phyloP scores from a whole-genome alignment of 805 yeast genomes.

The Scheffersomyces coipomensis region DNA sequence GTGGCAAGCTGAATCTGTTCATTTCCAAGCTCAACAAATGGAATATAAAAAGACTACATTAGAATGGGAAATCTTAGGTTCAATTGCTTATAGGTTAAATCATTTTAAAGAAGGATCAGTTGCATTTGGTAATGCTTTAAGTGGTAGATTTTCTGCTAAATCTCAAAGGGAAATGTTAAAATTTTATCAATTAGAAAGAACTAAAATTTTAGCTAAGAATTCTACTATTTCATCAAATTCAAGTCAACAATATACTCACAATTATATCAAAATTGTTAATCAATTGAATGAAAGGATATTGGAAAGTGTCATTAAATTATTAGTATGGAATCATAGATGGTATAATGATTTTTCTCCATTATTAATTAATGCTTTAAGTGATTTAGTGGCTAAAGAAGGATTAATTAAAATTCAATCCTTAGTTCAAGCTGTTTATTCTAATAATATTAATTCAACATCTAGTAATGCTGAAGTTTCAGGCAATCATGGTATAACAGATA shows the following conservation, averaged over 20 bases:
- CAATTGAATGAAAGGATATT: constrained; percentile 57
- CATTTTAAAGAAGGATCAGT: constrained; percentile 84
- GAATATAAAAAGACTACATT: constrained; percentile 72
- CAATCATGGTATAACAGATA: constrained; percentile 54
- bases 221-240: constrained; percentile 9
- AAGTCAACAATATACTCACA: constrained; percentile 18
- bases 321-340: constrained; percentile 99
- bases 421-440: constrained; percentile 63
- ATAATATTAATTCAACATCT: constrained; percentile 11
- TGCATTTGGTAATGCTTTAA: constrained; percentile 75
- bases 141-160: constrained; percentile 74
- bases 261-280: constrained; percentile 36
- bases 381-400: constrained; percentile 74
- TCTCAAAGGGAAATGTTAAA: constrained; percentile 73
- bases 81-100: constrained; percentile 79
- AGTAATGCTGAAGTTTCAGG: constrained; percentile 18
- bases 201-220: constrained; percentile 31
- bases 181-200: constrained; percentile 55
- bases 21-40: constrained; percentile 84
- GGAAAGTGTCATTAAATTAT: constrained; percentile 67
- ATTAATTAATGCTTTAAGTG: constrained; percentile 54
- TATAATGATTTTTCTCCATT: constrained; percentile 84
- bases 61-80: constrained; percentile 93
- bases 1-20: constrained; percentile 91
- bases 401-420: constrained; percentile 71